These are phyloP conservation scores for Cryptosporidium sp. DNA, from an alignment of 169 alveolate species.

Conservation along the genomic window DNA sequence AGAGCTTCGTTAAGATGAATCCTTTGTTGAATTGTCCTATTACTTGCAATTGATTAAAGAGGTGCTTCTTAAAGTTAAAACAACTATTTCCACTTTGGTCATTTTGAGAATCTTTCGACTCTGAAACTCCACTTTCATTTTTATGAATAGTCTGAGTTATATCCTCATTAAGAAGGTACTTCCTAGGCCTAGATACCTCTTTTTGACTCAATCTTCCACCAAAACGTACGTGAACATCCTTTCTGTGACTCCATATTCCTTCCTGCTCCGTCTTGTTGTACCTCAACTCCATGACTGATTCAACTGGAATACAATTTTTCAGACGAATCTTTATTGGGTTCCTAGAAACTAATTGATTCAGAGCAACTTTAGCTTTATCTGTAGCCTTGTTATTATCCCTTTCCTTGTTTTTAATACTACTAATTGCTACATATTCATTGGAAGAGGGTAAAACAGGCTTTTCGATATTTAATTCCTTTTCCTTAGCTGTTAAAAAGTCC, in stretches of 20 bases:
- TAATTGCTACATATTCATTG: no score
- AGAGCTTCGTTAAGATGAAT: constrained; percentile 91
- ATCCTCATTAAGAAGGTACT: constrained; percentile 18
- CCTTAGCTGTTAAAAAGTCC: not conserved
- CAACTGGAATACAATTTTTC: constrained; percentile 1
- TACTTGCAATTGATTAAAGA: constrained; percentile 85
- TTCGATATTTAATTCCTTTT: not conserved
- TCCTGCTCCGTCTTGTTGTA: constrained; percentile 21
- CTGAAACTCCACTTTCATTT: constrained; percentile 6
- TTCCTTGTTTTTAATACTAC: no score
- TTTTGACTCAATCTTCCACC: not conserved
- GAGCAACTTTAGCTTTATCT: no score
- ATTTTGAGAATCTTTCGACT: not conserved
- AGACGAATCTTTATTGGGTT: constrained; percentile 8
- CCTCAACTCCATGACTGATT: constrained; percentile 15
- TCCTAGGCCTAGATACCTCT: not conserved
- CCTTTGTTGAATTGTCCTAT: constrained; percentile 96
- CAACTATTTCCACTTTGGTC: constrained; percentile 26
- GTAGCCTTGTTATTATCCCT: no score
- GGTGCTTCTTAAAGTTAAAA: constrained; percentile 83
- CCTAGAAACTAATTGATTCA: not conserved
- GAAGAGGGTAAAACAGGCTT: not conserved
- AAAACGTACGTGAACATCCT: not conserved
- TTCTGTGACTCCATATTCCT: not conserved
- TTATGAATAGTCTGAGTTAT: constrained; percentile 15